A percentile compares a stretch with the other conserved stretches of the same genome.
These are phyloP conservation scores for Penicillium janthinellum DNA, from an alignment of 2,329 filamentous ascomycete species.

Conservation along the genomic window DNA sequence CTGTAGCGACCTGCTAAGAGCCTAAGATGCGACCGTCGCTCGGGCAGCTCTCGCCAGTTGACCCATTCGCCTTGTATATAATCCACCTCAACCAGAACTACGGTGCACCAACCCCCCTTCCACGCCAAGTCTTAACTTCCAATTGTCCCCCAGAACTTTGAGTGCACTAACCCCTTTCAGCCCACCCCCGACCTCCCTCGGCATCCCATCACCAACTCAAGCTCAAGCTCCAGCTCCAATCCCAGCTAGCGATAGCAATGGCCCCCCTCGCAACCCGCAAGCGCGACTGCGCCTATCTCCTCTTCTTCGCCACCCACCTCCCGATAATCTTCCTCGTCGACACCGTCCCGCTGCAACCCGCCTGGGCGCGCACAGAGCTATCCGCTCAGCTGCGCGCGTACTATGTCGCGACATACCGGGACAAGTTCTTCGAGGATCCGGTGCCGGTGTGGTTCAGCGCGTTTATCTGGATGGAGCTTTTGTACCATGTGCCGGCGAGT, in stretches of 20 bases:
- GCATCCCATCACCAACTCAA: not conserved
- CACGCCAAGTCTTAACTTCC: not conserved
- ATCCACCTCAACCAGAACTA: no score
- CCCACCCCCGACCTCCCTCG: not conserved
- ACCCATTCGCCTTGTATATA: not conserved
- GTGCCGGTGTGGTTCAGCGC: slow-evolving; percentile 60
- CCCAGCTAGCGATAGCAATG: slow-evolving; percentile 1
- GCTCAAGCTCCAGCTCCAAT: not conserved
- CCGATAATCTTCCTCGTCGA: slow-evolving; percentile 65
- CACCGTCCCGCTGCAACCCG: slow-evolving; percentile 61
- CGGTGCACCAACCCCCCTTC: not conserved
- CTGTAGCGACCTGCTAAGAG: not conserved
- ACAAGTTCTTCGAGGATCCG: slow-evolving; percentile 63
- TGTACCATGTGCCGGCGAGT: slow-evolving; percentile 64
- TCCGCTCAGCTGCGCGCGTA: slow-evolving; percentile 55
- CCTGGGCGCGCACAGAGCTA: slow-evolving; percentile 51
- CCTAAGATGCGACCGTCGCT: not conserved
- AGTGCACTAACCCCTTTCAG: not conserved
- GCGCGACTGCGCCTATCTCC: slow-evolving; percentile 48
- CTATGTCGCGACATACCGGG: slow-evolving; percentile 63
- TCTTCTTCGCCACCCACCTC: slow-evolving; percentile 64
- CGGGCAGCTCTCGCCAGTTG: not conserved
- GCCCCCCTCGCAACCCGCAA: slow-evolving; percentile 37
- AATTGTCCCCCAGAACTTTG: not conserved
- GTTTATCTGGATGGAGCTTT: slow-evolving; percentile 60